Percentiles rank a stretch among this genome's conserved stretches.
Evolutionary conservation across 2,329 filamentous ascomycete species (phyloP).

Genomic region (Cladosporium sphaerospermum): DNA sequence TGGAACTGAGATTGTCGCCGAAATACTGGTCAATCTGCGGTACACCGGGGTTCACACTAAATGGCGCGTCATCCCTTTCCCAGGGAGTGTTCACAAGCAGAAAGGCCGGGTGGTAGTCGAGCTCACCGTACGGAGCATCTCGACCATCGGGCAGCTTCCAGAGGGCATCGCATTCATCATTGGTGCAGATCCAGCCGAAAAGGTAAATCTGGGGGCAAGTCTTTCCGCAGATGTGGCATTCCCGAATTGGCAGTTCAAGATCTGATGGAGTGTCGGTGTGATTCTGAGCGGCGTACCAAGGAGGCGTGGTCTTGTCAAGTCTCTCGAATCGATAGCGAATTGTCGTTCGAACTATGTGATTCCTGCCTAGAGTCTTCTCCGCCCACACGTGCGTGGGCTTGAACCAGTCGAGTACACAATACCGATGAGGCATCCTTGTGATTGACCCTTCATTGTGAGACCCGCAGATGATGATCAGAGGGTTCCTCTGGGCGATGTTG

Average conservation of each 20-base stretch:
- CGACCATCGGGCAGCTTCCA: slow-evolving; percentile 43
- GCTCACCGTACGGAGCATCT: slow-evolving; percentile 22
- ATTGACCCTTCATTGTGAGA: slow-evolving; percentile 44
- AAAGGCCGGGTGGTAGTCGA: slow-evolving; percentile 53
- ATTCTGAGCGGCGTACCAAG: slow-evolving; percentile 25
- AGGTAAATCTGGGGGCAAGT: slow-evolving; percentile 36
- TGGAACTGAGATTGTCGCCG: slow-evolving; percentile 44
- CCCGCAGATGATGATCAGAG: slow-evolving; percentile 49
- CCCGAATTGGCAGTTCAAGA: slow-evolving; percentile 28
- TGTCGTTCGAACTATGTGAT: slow-evolving; percentile 25
- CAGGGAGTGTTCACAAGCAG: slow-evolving; percentile 48
- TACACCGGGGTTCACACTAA: slow-evolving; percentile 36
- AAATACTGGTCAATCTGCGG: slow-evolving; percentile 33
- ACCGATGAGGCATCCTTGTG: slow-evolving; percentile 50
- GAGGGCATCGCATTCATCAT: slow-evolving; percentile 47
- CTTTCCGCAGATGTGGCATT: slow-evolving; percentile 26
- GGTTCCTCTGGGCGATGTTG: slow-evolving; percentile 41
- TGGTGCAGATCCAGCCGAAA: slow-evolving; percentile 54
- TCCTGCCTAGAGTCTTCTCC: slow-evolving; percentile 42
- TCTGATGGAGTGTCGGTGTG: background rate
- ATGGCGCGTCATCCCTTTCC: slow-evolving; percentile 32
- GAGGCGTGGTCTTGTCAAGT: slow-evolving; percentile 52
- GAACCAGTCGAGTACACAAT: slow-evolving; percentile 63
- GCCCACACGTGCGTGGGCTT: slow-evolving; percentile 63
- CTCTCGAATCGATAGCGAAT: slow-evolving; percentile 63